A percentile compares a stretch with the other conserved stretches of the same genome.
These are phyloP conservation scores for Zygnema cylindricum DNA, from an alignment of 139 green algal species.

Conservation along the genomic window DNA sequence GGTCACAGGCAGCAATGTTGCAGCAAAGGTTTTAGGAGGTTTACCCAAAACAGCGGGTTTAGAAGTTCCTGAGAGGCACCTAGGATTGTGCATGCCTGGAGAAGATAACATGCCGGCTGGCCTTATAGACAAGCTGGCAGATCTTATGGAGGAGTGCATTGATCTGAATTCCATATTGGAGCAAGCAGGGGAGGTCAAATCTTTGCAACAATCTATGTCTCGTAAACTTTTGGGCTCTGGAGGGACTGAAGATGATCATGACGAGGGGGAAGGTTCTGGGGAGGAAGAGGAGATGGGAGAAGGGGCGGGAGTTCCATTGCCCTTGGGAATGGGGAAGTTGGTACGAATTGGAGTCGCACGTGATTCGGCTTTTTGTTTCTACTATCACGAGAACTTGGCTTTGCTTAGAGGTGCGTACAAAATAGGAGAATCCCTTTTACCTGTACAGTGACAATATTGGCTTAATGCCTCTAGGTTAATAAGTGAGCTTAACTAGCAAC, in stretches of 20 bases:
- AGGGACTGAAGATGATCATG: not conserved
- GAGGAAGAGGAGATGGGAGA: conserved; percentile 22
- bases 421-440: not conserved
- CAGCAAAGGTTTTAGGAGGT: conserved; percentile 72
- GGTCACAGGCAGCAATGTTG: conserved; percentile 64
- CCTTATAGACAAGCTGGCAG: conserved; percentile 56
- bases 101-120: conserved; percentile 36
- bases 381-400: conserved; percentile 76
- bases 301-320: not conserved
- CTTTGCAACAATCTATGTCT: not conserved
- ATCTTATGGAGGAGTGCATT: conserved; percentile 67
- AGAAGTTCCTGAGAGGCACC: conserved; percentile 65
- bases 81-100: conserved; percentile 71
- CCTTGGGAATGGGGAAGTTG: conserved; percentile 1
- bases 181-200: conserved; percentile 52
- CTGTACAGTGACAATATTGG: conserved; percentile 1
- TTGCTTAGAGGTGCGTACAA: conserved; percentile 59
- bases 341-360: conserved; percentile 76
- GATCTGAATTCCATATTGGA: conserved; percentile 74
- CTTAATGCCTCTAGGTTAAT: too few relatives aligned
- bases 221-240: not conserved
- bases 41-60: conserved; percentile 71
- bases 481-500: not conserved
- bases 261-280: not conserved
- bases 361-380: conserved; percentile 85